Percentiles rank a stretch among this genome's conserved stretches.
phyloP scores from a whole-genome alignment of 257 asterid species.

The Penstemon newberryi region DNA sequence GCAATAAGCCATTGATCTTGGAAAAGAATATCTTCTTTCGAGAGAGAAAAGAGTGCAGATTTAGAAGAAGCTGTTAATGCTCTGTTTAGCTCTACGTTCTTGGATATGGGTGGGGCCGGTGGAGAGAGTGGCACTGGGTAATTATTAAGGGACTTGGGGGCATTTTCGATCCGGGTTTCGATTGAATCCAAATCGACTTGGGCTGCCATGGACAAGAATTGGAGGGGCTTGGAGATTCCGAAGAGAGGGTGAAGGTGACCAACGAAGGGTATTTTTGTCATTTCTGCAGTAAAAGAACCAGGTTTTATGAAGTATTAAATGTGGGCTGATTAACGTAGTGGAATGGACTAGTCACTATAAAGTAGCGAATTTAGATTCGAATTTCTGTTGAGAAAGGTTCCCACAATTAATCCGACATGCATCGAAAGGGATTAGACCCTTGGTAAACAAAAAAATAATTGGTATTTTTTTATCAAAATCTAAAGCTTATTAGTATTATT shows the following conservation, averaged over 20 bases:
- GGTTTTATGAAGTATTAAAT: neutral
- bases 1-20: constrained; percentile 92
- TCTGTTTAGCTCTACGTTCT: constrained; percentile 68
- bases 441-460: no score
- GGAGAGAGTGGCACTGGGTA: constrained; percentile 82
- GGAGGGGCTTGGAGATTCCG: constrained; percentile 28
- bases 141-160: constrained; percentile 25
- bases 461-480: no score
- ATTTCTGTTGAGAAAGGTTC: no score
- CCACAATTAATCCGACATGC: accelerated
- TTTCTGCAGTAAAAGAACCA: neutral
- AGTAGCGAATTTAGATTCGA: no score
- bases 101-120: constrained; percentile 64
- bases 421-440: no score
- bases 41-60: constrained; percentile 66
- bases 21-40: constrained; percentile 62
- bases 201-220: constrained; percentile 49
- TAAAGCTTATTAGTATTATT: no score
- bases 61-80: constrained; percentile 79
- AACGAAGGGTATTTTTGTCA: constrained; percentile 32
- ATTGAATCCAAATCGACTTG: constrained; percentile 33
- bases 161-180: constrained; percentile 24
- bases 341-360: no score
- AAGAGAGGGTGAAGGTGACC: constrained; percentile 18
- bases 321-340: no score